Conservation (phyloP, 2,329 filamentous ascomycete genomes). For the Triangularia verruculosa region DNA sequence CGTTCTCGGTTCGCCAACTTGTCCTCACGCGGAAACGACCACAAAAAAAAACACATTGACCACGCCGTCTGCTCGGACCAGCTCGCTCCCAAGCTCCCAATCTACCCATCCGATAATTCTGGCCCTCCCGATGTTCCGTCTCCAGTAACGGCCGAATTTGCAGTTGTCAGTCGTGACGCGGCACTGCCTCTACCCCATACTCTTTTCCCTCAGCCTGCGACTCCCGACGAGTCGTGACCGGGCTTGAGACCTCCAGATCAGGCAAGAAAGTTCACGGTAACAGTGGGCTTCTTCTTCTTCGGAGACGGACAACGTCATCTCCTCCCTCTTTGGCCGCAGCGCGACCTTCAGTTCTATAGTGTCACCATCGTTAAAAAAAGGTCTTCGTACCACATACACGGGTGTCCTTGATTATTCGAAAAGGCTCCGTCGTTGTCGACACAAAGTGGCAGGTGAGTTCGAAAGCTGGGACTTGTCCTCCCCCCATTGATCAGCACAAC, state of each 20-base stretch:
- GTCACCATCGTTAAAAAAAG: conserved; percentile 30
- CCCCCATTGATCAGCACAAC: neutral
- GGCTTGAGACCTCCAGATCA: conserved; percentile 17
- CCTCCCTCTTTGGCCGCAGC: conserved; percentile 49
- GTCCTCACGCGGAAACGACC: conserved; percentile 18
- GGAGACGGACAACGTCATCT: conserved; percentile 40
- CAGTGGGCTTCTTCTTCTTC: conserved; percentile 42
- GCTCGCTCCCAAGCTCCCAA: neutral
- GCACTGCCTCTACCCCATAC: conserved; percentile 15
- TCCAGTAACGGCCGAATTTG: conserved; percentile 23
- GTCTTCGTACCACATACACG: conserved; percentile 7
- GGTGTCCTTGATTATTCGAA: conserved; percentile 3
- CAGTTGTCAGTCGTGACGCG: conserved; percentile 28
- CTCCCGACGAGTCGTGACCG: conserved; percentile 26
- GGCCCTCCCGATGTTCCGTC: conserved; percentile 25
- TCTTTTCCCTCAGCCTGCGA: conserved; percentile 5
- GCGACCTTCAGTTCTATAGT: conserved; percentile 49
- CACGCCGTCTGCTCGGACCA: conserved; percentile 11
- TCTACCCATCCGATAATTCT: conserved; percentile 7
- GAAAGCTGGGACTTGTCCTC: neutral
- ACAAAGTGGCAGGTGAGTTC: conserved; percentile 14
- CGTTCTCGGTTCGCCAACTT: conserved; percentile 10
- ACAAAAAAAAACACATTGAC: conserved; percentile 1
- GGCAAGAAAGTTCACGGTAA: conserved; percentile 42
- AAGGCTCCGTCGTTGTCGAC: conserved; percentile 8